Evolutionary conservation across 2,329 filamentous ascomycete genomes (phyloP).

Genomic region (Triangularia verruculosa): DNA sequence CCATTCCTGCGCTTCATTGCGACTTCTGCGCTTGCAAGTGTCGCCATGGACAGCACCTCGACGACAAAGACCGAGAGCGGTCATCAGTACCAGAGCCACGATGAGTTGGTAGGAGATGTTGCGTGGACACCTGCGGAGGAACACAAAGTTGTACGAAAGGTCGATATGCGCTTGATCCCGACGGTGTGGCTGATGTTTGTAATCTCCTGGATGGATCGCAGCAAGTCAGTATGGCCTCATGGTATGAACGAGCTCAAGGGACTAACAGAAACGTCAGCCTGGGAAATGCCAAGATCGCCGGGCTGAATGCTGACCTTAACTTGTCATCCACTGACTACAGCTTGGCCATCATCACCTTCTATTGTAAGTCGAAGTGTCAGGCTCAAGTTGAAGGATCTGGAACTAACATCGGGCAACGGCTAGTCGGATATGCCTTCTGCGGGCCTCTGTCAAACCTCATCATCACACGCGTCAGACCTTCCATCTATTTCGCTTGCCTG

Average conservation of each 20-base stretch:
- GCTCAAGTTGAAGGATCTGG: slow-evolving; percentile 42
- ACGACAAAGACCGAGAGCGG: not conserved
- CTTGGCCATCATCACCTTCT: not conserved
- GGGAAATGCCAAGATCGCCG: not conserved
- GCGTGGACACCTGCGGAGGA: slow-evolving; percentile 18
- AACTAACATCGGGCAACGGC: slow-evolving; percentile 46
- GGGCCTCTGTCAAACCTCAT: slow-evolving; percentile 38
- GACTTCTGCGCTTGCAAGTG: not conserved
- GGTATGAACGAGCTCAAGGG: not conserved
- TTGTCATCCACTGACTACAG: not conserved
- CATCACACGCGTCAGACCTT: slow-evolving; percentile 42
- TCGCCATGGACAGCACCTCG: not conserved
- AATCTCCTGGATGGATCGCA: slow-evolving; percentile 2
- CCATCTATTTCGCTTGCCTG: slow-evolving; percentile 36
- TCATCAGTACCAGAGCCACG: not conserved
- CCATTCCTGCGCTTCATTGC: not conserved
- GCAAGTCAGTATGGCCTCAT: slow-evolving; percentile 41
- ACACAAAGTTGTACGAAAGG: slow-evolving; percentile 22
- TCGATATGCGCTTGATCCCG: slow-evolving; percentile 36
- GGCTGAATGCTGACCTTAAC: not conserved
- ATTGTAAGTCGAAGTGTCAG: not conserved
- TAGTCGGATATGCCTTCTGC: slow-evolving; percentile 56
- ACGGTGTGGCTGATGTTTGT: slow-evolving; percentile 43
- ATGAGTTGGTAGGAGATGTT: not conserved
- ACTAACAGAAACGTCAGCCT: not conserved